phyloP scores from a whole-genome alignment of 192 early-diverging fungal genomes.

The Coemansia sp. region DNA sequence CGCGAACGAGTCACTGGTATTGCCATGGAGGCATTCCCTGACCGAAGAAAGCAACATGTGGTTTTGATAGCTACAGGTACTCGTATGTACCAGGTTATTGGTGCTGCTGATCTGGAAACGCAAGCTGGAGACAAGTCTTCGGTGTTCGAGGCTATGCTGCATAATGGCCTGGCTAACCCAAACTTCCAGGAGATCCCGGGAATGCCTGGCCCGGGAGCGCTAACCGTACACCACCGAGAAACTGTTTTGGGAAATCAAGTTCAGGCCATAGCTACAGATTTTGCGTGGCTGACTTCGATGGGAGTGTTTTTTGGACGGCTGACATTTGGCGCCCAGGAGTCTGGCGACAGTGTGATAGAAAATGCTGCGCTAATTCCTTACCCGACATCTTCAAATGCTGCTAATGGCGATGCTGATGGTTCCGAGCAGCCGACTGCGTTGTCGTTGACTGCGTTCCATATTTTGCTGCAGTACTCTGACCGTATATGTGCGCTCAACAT shows the following conservation, averaged over 20 bases:
- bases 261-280: slow-evolving; percentile 53
- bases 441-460: slow-evolving; percentile 86
- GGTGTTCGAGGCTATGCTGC: slow-evolving; percentile 79
- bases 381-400: slow-evolving; percentile 45
- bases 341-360: slow-evolving; percentile 77
- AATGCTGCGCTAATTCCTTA: slow-evolving; percentile 83
- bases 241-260: slow-evolving; percentile 2
- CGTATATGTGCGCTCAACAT: slow-evolving; percentile 73
- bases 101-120: slow-evolving; percentile 53
- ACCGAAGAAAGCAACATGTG: slow-evolving; percentile 68
- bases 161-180: slow-evolving; percentile 63
- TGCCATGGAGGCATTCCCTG: slow-evolving; percentile 77
- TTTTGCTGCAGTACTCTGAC: slow-evolving; percentile 78
- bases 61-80: slow-evolving; percentile 79
- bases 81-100: slow-evolving; percentile 91
- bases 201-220: slow-evolving; percentile 38
- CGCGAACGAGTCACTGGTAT: slow-evolving; percentile 76
- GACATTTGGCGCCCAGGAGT: slow-evolving; percentile 67
- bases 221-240: slow-evolving; percentile 40
- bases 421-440: slow-evolving; percentile 69
- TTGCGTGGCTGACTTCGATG: slow-evolving; percentile 88
- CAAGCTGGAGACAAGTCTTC: slow-evolving; percentile 53
- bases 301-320: slow-evolving; percentile 87
- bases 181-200: slow-evolving; percentile 65
- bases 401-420: slow-evolving; percentile 8